Evolutionary conservation across 768 basidiomycete species (phyloP), one percentile per base, ranked within the genome.

Genomic region (Rhizopogon vulgaris): DNA sequence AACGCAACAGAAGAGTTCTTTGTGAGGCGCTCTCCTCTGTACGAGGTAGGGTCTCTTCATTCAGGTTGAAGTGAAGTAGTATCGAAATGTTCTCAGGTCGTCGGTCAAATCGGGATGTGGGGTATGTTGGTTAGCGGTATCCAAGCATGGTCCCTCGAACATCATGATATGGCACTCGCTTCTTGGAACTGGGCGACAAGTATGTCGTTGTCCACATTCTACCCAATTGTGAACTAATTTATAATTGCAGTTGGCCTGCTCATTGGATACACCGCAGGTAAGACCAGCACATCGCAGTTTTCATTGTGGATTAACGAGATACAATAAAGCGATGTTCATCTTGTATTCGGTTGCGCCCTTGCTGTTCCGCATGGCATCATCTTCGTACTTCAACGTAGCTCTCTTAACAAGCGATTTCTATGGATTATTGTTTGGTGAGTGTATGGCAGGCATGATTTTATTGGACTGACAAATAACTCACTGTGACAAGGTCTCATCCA

Each of bases 1-100:
- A 90, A 90, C 57, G 85, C 87, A n/a, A 85, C 85, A 0, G 88
- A 91, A 64, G 88, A 90, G 61, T 84, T 87, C 63, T 79, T 90
- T 56, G 87, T 91, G 28, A 78, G 87, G 48, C 78, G 75, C 52
- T 73, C 80, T 12, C 88, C 88, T 8, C 71, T 91, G 36, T 90
- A 87, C 62, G 87, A 90, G 70, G 80, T 73, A 24, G 9, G 46
- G 24, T 15, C 6, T n/a, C 12, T 2, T 40, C 39, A 12, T 11
- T 14, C n/a, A 37, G 22, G 6, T 7, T 25, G 12, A 22, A 15
- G 36, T 25, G 12, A 22, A 15, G 36, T 12, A 10, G 17, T 28
- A 7, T 30, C 8, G 8, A 37, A n/a, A 34, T 8, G 18, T 17
- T 38, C 36, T 18, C 8, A 76, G 75, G 84, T 89, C 49, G 79